A percentile compares a stretch with the other conserved stretches of the same genome.
These are phyloP conservation scores for Pseudogymnoascus sp. DNA, from an alignment of 2,329 filamentous ascomycete species.

Conservation along the genomic window DNA sequence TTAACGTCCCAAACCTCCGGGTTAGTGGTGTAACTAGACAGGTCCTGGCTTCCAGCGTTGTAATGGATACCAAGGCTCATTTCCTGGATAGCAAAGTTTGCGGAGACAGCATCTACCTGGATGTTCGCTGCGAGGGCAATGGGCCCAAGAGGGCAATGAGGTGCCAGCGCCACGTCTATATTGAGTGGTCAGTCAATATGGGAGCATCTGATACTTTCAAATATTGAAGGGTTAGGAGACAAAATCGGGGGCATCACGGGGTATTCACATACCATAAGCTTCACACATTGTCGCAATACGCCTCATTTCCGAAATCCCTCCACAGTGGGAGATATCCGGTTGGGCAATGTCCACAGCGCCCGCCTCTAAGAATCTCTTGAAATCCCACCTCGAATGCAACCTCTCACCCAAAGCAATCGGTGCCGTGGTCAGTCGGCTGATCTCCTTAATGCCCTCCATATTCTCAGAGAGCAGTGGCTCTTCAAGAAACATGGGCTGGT, in stretches of 20 bases:
- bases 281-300: conserved; percentile 65
- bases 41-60: conserved; percentile 57
- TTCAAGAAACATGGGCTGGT: conserved; percentile 67
- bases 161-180: conserved; percentile 52
- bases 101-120: conserved; percentile 52
- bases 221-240: conserved; percentile 2
- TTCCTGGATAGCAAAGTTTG: conserved; percentile 67
- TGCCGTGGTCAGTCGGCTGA: conserved; percentile 46
- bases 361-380: conserved; percentile 62
- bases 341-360: conserved; percentile 63
- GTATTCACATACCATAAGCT: conserved; percentile 50
- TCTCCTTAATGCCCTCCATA: conserved; percentile 52
- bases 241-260: background rate
- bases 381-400: conserved; percentile 64
- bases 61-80: conserved; percentile 78
- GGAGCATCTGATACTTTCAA: background rate
- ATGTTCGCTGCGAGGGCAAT: conserved; percentile 64
- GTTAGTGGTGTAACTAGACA: conserved; percentile 59
- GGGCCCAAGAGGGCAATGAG: conserved; percentile 65
- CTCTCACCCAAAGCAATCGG: conserved; percentile 68
- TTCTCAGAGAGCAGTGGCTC: conserved; percentile 66
- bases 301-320: conserved; percentile 63
- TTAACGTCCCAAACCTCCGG: conserved; percentile 56
- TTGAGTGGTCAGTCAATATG: background rate
- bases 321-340: conserved; percentile 63